Evolutionary conservation across 495 filamentous ascomycete genomes (phyloP).

Genomic region (Echria macrotheca): DNA sequence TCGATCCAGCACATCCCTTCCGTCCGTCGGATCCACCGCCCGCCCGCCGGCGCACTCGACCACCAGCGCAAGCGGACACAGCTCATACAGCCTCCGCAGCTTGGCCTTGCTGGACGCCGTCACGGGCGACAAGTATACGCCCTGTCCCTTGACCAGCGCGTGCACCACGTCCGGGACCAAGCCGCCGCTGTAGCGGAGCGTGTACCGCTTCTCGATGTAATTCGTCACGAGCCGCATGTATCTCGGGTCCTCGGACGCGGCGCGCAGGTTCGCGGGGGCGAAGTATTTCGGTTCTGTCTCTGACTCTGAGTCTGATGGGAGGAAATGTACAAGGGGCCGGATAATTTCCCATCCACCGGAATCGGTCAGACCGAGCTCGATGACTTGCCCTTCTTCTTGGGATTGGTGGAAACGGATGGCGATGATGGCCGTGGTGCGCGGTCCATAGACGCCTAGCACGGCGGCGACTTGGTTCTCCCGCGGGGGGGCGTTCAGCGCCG

Average conservation of each 20-base stretch:
- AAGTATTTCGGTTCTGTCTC: slow-evolving; percentile 37
- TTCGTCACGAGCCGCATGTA: slow-evolving; percentile 40
- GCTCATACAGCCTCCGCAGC: slow-evolving; percentile 45
- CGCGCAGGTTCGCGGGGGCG: slow-evolving; percentile 49
- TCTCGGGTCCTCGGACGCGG: slow-evolving; percentile 34
- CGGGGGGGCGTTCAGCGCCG: slow-evolving; percentile 36
- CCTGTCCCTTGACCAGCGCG: slow-evolving; percentile 47
- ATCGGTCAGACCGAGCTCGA: slow-evolving; percentile 40
- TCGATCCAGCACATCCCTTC: slow-evolving; percentile 33
- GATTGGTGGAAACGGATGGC: slow-evolving; percentile 40
- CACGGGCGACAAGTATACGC: slow-evolving; percentile 47
- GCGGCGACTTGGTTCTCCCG: slow-evolving; percentile 36
- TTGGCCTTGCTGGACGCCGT: slow-evolving; percentile 41
- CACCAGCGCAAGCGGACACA: slow-evolving; percentile 45
- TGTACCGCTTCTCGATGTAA: slow-evolving; percentile 40
- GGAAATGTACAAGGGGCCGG: too few species aligned
- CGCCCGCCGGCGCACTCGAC: slow-evolving; percentile 48
- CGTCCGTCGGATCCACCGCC: slow-evolving; percentile 39
- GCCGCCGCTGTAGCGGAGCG: slow-evolving; percentile 47
- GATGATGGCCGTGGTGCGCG: slow-evolving; percentile 45
- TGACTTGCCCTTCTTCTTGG: slow-evolving; percentile 27
- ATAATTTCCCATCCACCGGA: slow-evolving; percentile 27
- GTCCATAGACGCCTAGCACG: slow-evolving; percentile 46
- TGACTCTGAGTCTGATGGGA: slow-evolving; percentile 17
- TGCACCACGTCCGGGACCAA: slow-evolving; percentile 51